Percentiles rank a stretch among this genome's conserved stretches.
These are phyloP conservation scores for Xylaria scruposa DNA, from an alignment of 495 filamentous ascomycete species.

Conservation along the genomic window DNA sequence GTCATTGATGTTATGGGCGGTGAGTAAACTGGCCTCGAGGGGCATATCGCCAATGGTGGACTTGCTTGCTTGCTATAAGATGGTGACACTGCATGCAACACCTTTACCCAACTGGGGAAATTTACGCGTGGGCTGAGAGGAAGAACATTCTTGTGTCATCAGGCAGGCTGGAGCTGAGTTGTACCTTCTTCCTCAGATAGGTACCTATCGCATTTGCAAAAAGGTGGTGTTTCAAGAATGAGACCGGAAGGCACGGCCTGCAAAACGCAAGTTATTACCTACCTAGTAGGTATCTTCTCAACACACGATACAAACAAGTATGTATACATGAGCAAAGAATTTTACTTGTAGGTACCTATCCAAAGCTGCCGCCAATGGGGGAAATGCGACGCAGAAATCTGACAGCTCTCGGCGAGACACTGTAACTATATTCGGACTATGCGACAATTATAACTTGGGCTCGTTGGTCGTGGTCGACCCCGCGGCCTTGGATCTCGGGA, in stretches of 20 bases:
- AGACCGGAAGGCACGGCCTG: not conserved
- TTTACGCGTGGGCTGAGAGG: not conserved
- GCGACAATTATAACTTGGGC: not conserved
- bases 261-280: not conserved
- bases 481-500: not conserved
- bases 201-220: not conserved
- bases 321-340: not conserved
- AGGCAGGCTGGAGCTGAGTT: not conserved
- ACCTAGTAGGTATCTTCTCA: too few relatives aligned
- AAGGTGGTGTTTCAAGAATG: not conserved
- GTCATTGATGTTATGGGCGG: not conserved
- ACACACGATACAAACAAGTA: not conserved
- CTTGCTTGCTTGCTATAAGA: not conserved
- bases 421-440: not conserved
- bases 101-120: slow-evolving; percentile 1
- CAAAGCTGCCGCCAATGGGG: not conserved
- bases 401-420: not conserved
- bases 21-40: not conserved
- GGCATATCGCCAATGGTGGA: too few relatives aligned
- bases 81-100: not conserved
- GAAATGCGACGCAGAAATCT: too few relatives aligned
- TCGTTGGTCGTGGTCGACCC: not conserved
- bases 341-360: not conserved
- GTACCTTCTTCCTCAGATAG: not conserved
- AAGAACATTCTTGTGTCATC: not conserved